Evolutionary conservation across 805 yeast species (phyloP), one percentile per base, ranked within the genome.

Genomic region (Lipomyces orientalis): DNA sequence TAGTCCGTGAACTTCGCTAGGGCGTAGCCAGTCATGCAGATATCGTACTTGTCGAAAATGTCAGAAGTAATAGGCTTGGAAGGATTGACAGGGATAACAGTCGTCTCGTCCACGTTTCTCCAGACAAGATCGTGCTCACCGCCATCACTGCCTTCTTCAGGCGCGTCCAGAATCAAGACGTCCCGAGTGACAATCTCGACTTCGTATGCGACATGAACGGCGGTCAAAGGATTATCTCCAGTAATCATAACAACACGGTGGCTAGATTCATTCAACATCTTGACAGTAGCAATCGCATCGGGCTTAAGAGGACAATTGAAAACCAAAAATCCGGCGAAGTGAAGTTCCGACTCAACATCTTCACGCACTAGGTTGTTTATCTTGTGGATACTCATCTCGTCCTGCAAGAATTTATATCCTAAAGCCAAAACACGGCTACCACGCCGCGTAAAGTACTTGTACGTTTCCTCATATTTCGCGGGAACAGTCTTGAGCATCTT

Each of bases 211-310:
- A 95, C 99, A 78, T 94, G 98, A 69, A 95, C 95, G 39, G 99
- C 99, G 73, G 99, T 95, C 76, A 95, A 86, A 52, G 99, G 98
- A 79, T 94, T 95, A 80, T 95, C 99, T 84, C 99, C 99, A 60
- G 99, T 95, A 74, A 95, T 95, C 99, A 95, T 95, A 55, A 95
- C 87, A 78, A 92, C 91, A 77, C 99, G 92, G 79, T 95, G 99
- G 64, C 94, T 87, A 0, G 98, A 93, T 76, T 92, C 97, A 79
- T 92, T 94, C 79, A 95, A 84, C 98, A 93, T 94, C 75, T 87
- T 84, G 73, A 95, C 88, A 54, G 97, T 90, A 73, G 88, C 96
- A 77, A 91, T 82, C 49, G 99, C 99, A 81, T 95, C 99, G 49
- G 84, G 85, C 79, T 95, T 95, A 85, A 95, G 86, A 22, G 99